phyloP scores from a whole-genome alignment of 2,329 filamentous ascomycete species.

The Pseudogymnoascus pannorum region DNA sequence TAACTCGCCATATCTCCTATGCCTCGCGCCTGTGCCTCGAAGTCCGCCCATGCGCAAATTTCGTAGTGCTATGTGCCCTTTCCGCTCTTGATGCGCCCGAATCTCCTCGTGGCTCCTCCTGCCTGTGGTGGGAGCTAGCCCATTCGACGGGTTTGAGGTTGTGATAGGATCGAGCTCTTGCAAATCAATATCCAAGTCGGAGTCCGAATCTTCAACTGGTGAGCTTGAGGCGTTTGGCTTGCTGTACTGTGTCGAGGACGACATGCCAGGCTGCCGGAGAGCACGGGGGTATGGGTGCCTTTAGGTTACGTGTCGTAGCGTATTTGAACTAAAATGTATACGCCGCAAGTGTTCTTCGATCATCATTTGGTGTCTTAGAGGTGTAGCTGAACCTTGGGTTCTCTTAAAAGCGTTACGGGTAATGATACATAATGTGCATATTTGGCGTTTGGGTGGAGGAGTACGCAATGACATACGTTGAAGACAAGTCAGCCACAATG shows the following conservation, averaged over 20 bases:
- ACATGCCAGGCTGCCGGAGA: slow-evolving; percentile 24
- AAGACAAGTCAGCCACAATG: slow-evolving; percentile 4
- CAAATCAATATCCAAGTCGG: slow-evolving; percentile 67
- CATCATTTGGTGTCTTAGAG: background rate
- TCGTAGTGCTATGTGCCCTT: slow-evolving; percentile 61
- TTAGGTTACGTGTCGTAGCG: slow-evolving; percentile 6
- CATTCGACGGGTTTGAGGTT: slow-evolving; percentile 20
- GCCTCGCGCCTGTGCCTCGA: slow-evolving; percentile 45
- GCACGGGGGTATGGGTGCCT: background rate
- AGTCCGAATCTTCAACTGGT: slow-evolving; percentile 63
- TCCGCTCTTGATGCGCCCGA: slow-evolving; percentile 19
- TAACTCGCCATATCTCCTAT: slow-evolving; percentile 52
- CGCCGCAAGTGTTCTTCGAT: background rate
- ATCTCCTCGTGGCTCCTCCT: slow-evolving; percentile 24
- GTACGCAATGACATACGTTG: slow-evolving; percentile 6
- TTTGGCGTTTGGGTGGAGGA: background rate
- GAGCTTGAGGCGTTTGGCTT: slow-evolving; percentile 47
- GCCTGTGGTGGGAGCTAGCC: slow-evolving; percentile 23
- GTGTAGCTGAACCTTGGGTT: background rate
- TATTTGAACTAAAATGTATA: slow-evolving; percentile 1
- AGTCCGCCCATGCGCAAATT: slow-evolving; percentile 60
- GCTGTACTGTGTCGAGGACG: slow-evolving; percentile 27
- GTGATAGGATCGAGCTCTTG: slow-evolving; percentile 65
- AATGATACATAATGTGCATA: background rate
- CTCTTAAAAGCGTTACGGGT: background rate